Evolutionary conservation across 129 eudicot species (phyloP).

Genomic region (Erigeron canadensis): DNA sequence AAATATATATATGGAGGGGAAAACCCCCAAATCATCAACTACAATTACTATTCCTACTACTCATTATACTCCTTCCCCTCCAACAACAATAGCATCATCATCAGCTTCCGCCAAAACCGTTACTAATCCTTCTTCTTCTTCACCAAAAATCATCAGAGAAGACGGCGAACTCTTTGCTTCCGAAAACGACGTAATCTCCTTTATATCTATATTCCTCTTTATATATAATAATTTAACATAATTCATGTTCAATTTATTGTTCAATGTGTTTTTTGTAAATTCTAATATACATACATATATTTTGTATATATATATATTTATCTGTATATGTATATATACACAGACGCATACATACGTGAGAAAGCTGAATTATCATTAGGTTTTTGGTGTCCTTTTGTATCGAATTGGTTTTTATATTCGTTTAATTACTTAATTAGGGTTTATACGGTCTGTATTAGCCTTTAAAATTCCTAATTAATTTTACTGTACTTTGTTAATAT

Average conservation of each 20-base stretch:
- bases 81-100: slow-evolving; percentile 29
- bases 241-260: slow-evolving; percentile 4
- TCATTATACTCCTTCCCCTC: slow-evolving; percentile 10
- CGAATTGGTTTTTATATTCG: background rate
- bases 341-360: no score
- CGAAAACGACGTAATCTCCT: slow-evolving; percentile 35
- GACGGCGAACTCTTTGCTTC: slow-evolving; percentile 55
- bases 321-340: no score
- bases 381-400: background rate
- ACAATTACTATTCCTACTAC: slow-evolving; percentile 7
- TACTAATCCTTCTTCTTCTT: slow-evolving; percentile 13
- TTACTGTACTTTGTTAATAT: no score
- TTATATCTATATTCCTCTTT: background rate
- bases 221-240: background rate
- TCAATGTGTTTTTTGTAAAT: background rate
- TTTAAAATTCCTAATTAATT: background rate
- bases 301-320: no score
- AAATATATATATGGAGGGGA: slow-evolving; percentile 10
- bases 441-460: background rate
- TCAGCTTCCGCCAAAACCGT: slow-evolving; percentile 7
- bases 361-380: background rate
- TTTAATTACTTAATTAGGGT: slow-evolving; percentile 11
- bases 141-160: slow-evolving; percentile 30
- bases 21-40: background rate
- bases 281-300: no score